Evolutionary conservation across 1,139 yeast genomes (phyloP).

Genomic region (Hyphopichia burtonii): DNA sequence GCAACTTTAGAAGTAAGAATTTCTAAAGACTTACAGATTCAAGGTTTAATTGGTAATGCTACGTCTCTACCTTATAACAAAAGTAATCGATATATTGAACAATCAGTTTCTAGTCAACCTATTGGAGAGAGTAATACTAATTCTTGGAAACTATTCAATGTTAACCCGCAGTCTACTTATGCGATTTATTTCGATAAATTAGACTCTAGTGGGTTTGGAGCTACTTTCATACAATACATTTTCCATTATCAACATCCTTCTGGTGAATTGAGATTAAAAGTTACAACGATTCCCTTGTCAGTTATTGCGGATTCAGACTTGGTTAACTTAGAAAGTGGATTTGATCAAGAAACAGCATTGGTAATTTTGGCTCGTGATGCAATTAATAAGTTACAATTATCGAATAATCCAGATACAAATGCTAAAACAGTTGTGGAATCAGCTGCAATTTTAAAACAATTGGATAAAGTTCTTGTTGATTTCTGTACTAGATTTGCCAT

Average conservation of each 20-base stretch:
- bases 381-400: slow-evolving; percentile 40
- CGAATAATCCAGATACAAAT: slow-evolving; percentile 23
- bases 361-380: slow-evolving; percentile 59
- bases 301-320: slow-evolving; percentile 45
- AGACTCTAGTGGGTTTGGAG: slow-evolving; percentile 27
- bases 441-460: slow-evolving; percentile 76
- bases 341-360: slow-evolving; percentile 73
- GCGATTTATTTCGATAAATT: slow-evolving; percentile 56
- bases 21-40: slow-evolving; percentile 48
- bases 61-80: slow-evolving; percentile 36
- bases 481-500: slow-evolving; percentile 88
- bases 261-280: slow-evolving; percentile 46
- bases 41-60: slow-evolving; percentile 63
- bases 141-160: slow-evolving; percentile 60
- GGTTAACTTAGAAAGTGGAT: slow-evolving; percentile 38
- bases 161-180: slow-evolving; percentile 57
- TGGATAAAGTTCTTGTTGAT: slow-evolving; percentile 81
- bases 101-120: slow-evolving; percentile 23
- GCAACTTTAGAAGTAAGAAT: slow-evolving; percentile 57
- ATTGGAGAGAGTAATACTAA: slow-evolving; percentile 56
- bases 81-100: slow-evolving; percentile 21
- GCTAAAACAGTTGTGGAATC: slow-evolving; percentile 55
- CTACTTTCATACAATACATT: slow-evolving; percentile 61
- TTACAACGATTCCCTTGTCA: slow-evolving; percentile 50
- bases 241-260: slow-evolving; percentile 70